phyloP scores from a whole-genome alignment of 1,284 basidiomycete species.

The Inonotus obliquus region DNA sequence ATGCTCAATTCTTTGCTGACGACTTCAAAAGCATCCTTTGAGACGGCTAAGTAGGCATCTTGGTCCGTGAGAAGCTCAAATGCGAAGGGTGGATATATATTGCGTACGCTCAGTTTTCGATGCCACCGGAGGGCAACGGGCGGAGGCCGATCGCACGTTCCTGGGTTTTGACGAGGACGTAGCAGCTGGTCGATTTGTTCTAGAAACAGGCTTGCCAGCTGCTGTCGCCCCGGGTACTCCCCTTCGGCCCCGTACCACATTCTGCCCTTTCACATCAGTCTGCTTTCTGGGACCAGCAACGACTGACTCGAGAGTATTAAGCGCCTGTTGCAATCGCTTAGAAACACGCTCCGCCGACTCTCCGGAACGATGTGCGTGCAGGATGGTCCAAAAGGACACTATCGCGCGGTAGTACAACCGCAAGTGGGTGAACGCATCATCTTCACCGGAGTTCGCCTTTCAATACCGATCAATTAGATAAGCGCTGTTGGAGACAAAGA shows the following conservation, averaged over 20 bases:
- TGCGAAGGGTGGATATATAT: not conserved
- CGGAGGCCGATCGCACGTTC: not conserved
- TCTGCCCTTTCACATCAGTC: not conserved
- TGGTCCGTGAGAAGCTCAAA: no score
- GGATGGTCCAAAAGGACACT: slow-evolving; percentile 1
- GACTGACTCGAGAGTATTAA: not conserved
- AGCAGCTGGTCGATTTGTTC: not conserved
- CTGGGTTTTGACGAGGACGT: not conserved
- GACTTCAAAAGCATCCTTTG: slow-evolving; percentile 16
- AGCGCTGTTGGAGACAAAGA: not conserved
- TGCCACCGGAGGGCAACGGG: slow-evolving; percentile 1
- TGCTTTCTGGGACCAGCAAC: not conserved
- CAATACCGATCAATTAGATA: no score
- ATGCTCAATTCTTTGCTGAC: slow-evolving; percentile 30
- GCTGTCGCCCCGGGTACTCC: not conserved
- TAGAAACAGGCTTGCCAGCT: not conserved
- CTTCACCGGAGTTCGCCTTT: slow-evolving; percentile 6
- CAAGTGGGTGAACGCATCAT: slow-evolving; percentile 1
- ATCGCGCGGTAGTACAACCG: not conserved
- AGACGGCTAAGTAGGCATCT: not conserved
- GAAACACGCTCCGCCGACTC: not conserved
- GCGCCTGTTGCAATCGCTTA: not conserved
- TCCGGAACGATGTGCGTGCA: slow-evolving; percentile 9
- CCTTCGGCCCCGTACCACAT: not conserved
- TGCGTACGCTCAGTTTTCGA: slow-evolving; percentile 40